Evolutionary conservation across 2,329 filamentous ascomycete species (phyloP).

Genomic region (Trichoderma breve): DNA sequence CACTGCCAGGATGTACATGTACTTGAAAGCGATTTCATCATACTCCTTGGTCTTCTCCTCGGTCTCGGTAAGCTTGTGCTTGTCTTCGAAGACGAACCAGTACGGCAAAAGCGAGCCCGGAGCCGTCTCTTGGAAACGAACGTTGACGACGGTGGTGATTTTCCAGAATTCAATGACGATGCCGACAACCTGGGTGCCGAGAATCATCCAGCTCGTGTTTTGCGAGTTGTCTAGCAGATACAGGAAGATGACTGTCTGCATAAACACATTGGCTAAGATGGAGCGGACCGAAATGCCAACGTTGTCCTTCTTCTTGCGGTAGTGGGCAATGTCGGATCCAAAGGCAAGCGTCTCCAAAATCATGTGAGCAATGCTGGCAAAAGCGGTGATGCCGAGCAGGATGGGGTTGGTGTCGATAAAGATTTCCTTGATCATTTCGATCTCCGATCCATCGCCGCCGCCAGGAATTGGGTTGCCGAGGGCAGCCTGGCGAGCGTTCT

Average conservation of each 20-base stretch:
- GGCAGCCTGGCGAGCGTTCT: slow-evolving; percentile 75
- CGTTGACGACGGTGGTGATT: slow-evolving; percentile 90
- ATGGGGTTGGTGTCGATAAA: slow-evolving; percentile 92
- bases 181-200: slow-evolving; percentile 86
- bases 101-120: slow-evolving; percentile 74
- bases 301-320: slow-evolving; percentile 99
- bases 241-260: slow-evolving; percentile 93
- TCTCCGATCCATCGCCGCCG: slow-evolving; percentile 85
- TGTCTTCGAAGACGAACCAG: slow-evolving; percentile 85
- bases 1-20: slow-evolving; percentile 89
- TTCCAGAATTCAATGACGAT: slow-evolving; percentile 78
- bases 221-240: slow-evolving; percentile 97
- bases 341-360: slow-evolving; percentile 95
- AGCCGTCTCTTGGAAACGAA: slow-evolving; percentile 69
- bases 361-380: slow-evolving; percentile 88
- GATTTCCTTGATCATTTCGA: slow-evolving; percentile 96
- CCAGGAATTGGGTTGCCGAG: slow-evolving; percentile 68
- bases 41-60: slow-evolving; percentile 99
- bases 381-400: slow-evolving; percentile 76
- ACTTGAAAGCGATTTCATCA: slow-evolving; percentile 95
- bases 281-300: slow-evolving; percentile 94
- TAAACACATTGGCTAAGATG: slow-evolving; percentile 95
- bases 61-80: slow-evolving; percentile 90
- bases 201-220: slow-evolving; percentile 98
- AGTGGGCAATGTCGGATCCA: slow-evolving; percentile 95